phyloP scores from a whole-genome alignment of 345 rosid genomes.

The Syzygium jambos region DNA sequence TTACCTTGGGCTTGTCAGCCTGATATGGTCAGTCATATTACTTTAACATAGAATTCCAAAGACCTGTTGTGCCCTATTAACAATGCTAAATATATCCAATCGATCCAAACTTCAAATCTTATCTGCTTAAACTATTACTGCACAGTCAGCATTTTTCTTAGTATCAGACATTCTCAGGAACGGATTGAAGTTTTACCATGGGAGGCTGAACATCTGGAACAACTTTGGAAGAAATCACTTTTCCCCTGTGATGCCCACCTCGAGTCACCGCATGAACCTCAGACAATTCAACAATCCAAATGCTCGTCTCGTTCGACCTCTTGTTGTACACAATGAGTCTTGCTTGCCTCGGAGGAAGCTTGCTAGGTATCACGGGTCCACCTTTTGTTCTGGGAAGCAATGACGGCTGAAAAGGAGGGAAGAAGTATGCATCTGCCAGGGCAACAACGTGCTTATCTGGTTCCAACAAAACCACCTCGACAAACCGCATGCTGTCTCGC shows the following conservation, averaged over 20 bases:
- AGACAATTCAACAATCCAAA: constrained; percentile 62
- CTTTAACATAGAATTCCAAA: not conserved
- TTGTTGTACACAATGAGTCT: constrained; percentile 71
- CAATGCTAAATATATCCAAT: not conserved
- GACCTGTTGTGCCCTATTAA: not conserved
- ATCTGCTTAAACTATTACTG: not conserved
- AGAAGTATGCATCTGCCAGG: constrained; percentile 74
- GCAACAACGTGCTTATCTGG: constrained; percentile 70
- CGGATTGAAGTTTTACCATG: constrained; percentile 28
- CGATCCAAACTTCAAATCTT: not conserved
- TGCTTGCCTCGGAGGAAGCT: constrained; percentile 68
- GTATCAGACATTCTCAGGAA: not conserved
- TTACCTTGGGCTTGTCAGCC: not conserved
- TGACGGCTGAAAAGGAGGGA: constrained; percentile 83
- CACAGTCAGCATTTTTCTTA: not conserved
- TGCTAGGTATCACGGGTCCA: constrained; percentile 57
- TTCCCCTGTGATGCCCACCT: constrained; percentile 79
- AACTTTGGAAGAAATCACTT: constrained; percentile 56
- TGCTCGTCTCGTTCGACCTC: constrained; percentile 59
- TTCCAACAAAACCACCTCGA: constrained; percentile 59
- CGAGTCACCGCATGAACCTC: constrained; percentile 74
- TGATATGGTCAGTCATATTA: not conserved
- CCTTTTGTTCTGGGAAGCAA: constrained; percentile 62
- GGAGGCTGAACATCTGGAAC: constrained; percentile 77
- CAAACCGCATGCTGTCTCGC: constrained; percentile 74